Base-by-base conservation (phyloP, 2,329 filamentous ascomycete species). In the Clonostachys solani region DNA sequence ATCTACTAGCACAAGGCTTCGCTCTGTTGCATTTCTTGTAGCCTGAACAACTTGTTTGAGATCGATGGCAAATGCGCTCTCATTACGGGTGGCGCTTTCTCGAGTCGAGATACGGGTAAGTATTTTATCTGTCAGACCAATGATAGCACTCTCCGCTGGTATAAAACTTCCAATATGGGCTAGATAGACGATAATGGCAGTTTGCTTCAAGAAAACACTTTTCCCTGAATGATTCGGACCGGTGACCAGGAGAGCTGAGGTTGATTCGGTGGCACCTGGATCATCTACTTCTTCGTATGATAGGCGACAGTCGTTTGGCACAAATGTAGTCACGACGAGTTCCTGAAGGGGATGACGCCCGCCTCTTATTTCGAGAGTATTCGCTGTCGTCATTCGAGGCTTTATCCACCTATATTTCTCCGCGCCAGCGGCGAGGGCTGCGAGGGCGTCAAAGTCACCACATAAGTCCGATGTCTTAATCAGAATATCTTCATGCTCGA, bases 171-270 rank as follows among this genome's bases (percentile, higher is more conserved):
- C 94, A 46, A 96, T 81, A 60, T 99, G 94, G 1, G 94, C 89
- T 65, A 99, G 78, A 60, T 94, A 96, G 13, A 95, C 84, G 49
- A 96, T 94, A 44, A 96, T 71, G 5, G 92, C 94, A 33, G 89
- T 81, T 63, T 99, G 92, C 64, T 95, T 99, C 60, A 97, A 77
- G 64, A 96, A 97, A 0, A 97, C 82, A 56, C 91, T 97, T 65
- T 99, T 99, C 1, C 94, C 94, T 0, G 94, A 97, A 62, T 94
- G 95, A 56, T 99, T 99, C 5, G 94, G 92, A 0, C 94, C 94
- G 0, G 94, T 97, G 57, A 99, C 66, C 6, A 96, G 71, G 12
- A 96, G 63, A 68, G 90, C 86, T 53, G 80, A 89, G 12, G 54
- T 51, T 4, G 44, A 40, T 16, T 52, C n/a, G 6, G 46, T 44